These are phyloP conservation scores for Suzukiozyma palmioleophila DNA, from an alignment of 1,139 yeast genomes.

Conservation along the genomic window DNA sequence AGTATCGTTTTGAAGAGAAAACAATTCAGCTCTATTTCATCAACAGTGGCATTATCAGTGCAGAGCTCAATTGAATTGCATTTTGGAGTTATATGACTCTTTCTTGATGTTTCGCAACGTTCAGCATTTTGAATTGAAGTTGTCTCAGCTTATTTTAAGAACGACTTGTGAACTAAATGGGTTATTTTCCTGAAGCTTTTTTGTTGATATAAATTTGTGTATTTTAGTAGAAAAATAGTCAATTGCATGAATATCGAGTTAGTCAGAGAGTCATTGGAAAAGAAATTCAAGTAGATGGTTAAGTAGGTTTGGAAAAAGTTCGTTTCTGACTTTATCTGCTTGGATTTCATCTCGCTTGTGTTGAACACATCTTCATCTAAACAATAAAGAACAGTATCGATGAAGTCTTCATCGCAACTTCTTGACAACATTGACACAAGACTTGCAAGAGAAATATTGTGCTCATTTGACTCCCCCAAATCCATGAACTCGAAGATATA, in stretches of 20 bases:
- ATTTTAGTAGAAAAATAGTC: not conserved
- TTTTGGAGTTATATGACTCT: no score
- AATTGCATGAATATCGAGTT: not conserved
- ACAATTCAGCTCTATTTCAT: not conserved
- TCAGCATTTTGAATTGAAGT: not conserved
- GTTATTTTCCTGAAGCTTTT: not conserved
- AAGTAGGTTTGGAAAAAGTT: not conserved
- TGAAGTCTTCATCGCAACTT: not conserved
- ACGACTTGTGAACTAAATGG: not conserved
- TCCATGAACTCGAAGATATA: not conserved
- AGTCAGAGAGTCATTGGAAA: constrained; percentile 1
- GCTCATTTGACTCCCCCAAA: not conserved
- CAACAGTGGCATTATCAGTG: not conserved
- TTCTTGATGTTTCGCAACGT: no score
- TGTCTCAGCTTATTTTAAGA: not conserved
- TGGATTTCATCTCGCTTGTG: not conserved
- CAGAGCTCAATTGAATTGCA: no score
- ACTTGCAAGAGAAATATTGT: not conserved
- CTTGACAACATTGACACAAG: not conserved
- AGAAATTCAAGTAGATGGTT: not conserved
- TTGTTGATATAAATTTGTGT: not conserved
- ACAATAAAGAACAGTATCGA: not conserved
- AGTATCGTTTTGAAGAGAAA: not conserved
- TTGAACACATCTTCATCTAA: not conserved
- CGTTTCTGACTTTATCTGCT: not conserved